Conservation (phyloP, 805 yeast species). For the Hanseniaspora lindneri region DNA sequence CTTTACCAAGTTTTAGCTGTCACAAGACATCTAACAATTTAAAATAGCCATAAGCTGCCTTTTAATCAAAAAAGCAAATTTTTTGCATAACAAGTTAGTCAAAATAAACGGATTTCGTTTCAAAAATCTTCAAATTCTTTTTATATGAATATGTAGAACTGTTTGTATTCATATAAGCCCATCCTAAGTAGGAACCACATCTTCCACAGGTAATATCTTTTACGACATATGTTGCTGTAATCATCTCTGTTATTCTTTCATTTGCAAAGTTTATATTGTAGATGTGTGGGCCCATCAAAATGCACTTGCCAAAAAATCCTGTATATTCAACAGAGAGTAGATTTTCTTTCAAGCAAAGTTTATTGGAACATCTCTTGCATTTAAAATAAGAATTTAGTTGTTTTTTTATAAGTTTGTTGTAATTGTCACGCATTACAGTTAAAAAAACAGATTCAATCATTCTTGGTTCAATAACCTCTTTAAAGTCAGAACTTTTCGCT, state of each 20-base stretch:
- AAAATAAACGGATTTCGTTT: not conserved
- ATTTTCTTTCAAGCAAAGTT: not conserved
- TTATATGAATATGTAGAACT: not conserved
- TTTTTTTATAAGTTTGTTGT: not conserved
- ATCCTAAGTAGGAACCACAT: constrained; percentile 1
- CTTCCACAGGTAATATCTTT: not conserved
- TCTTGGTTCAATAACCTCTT: not conserved
- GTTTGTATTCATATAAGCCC: not conserved
- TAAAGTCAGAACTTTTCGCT: not conserved
- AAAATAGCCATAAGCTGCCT: too few species aligned
- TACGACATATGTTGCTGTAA: not conserved
- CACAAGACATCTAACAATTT: too few species aligned
- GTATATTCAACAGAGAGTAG: not conserved
- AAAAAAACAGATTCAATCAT: not conserved
- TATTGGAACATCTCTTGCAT: not conserved
- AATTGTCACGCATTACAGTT: not conserved
- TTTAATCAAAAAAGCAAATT: too few species aligned
- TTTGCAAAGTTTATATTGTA: not conserved
- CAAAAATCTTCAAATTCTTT: not conserved
- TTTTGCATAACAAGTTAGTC: not conserved
- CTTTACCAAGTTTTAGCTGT: too few species aligned
- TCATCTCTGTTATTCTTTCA: not conserved
- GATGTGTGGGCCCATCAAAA: not conserved
- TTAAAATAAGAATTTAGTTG: not conserved
- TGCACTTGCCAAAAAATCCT: not conserved